phyloP scores from a whole-genome alignment of 148 eudicot genomes.

The Chenopodium album region DNA sequence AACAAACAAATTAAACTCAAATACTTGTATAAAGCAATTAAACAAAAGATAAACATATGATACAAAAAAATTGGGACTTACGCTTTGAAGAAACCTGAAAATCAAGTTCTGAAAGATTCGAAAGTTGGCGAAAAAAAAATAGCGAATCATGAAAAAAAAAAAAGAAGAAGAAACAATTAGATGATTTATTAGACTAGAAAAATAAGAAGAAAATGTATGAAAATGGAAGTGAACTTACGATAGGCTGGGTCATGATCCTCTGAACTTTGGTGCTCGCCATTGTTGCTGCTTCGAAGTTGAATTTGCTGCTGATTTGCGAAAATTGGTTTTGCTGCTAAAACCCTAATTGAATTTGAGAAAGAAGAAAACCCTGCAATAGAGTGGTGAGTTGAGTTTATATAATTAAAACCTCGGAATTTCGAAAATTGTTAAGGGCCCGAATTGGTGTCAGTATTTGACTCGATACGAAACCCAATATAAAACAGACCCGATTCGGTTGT shows the following conservation, averaged over 20 bases:
- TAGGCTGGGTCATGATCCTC: conserved; percentile 55
- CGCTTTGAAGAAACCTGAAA: conserved; percentile 47
- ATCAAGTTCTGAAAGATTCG: conserved; percentile 36
- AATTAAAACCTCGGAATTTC: too few species aligned
- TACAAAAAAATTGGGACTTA: neutral
- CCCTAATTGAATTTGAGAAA: neutral
- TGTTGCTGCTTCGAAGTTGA: conserved; percentile 22
- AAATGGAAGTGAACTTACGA: conserved; percentile 17
- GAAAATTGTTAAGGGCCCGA: too few species aligned
- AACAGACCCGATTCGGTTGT: too few species aligned
- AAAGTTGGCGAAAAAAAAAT: neutral
- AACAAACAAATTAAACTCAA: neutral
- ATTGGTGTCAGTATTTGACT: too few species aligned
- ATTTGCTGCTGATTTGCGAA: neutral
- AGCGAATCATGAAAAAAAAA: neutral
- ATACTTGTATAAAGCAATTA: neutral
- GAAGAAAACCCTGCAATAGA: neutral
- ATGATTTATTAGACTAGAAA: neutral
- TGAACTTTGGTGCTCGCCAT: conserved; percentile 55
- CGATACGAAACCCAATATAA: too few species aligned
- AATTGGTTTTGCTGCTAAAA: neutral
- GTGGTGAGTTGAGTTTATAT: neutral
- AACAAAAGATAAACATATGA: neutral
- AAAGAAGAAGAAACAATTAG: neutral
- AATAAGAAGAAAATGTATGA: neutral